Percentiles rank a stretch among this genome's conserved stretches.
phyloP scores from a whole-genome alignment of 345 rosid species.

The Xanthoceras sorbifolium region DNA sequence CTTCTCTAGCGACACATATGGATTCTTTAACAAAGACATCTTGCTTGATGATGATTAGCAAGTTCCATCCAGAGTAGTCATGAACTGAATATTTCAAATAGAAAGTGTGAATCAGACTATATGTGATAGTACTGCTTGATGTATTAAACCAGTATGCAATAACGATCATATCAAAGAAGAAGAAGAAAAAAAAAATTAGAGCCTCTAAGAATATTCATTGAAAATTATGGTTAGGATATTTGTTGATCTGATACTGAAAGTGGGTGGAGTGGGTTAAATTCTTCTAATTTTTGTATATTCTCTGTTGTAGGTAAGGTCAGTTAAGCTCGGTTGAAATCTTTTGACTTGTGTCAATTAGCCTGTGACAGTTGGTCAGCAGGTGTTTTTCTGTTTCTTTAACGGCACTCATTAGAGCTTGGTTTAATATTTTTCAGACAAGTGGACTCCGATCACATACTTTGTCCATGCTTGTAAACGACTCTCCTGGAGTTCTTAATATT shows the following conservation, averaged over 20 bases:
- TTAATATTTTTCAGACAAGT: constrained; percentile 47
- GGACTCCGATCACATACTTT: constrained; percentile 69
- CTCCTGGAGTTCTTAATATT: constrained; percentile 70
- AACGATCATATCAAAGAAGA: background rate
- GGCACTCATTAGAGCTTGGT: background rate
- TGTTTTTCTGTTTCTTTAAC: background rate
- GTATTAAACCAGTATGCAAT: background rate
- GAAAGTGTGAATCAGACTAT: background rate
- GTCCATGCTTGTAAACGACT: constrained; percentile 61
- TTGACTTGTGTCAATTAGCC: background rate
- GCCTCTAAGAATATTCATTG: background rate
- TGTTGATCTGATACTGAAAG: background rate
- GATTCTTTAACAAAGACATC: no score
- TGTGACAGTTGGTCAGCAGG: background rate
- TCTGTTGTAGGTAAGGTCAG: background rate
- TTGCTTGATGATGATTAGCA: background rate
- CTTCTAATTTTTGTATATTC: background rate
- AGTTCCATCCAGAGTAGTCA: background rate
- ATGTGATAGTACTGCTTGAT: background rate
- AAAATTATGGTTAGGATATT: background rate
- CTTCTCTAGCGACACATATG: no score
- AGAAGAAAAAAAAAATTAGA: background rate
- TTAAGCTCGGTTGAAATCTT: background rate
- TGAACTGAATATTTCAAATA: background rate
- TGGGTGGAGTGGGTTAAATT: background rate